Evolutionary conservation across 371 early-diverging fungal species (phyloP).

Genomic region (Mortierella sp.): DNA sequence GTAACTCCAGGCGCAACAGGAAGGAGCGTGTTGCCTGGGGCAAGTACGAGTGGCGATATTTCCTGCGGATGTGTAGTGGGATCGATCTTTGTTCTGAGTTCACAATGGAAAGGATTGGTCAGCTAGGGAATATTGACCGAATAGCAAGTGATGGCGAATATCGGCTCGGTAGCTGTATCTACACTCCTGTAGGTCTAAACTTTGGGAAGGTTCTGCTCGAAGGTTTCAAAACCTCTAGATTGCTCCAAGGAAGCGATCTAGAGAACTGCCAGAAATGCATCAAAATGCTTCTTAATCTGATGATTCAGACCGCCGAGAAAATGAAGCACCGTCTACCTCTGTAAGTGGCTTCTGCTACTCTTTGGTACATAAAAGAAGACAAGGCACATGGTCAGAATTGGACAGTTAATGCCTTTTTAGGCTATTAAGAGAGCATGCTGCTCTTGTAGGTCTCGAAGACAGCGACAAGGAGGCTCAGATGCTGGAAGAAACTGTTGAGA

Average conservation of each 20-base stretch:
- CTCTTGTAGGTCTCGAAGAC: slow-evolving; percentile 8
- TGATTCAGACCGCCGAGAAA: slow-evolving; percentile 25
- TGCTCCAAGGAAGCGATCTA: slow-evolving; percentile 25
- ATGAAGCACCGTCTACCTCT: slow-evolving; percentile 23
- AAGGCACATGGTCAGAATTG: background rate
- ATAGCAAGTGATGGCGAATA: slow-evolving; percentile 16
- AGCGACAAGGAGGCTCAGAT: slow-evolving; percentile 7
- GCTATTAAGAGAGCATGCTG: slow-evolving; percentile 9
- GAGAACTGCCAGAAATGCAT: slow-evolving; percentile 27
- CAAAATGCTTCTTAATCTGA: slow-evolving; percentile 20
- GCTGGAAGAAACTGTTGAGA: background rate
- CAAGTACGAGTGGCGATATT: slow-evolving; percentile 25
- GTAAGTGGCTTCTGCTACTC: slow-evolving; percentile 16
- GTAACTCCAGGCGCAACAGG: slow-evolving; percentile 2
- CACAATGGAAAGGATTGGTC: slow-evolving; percentile 12
- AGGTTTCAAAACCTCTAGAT: slow-evolving; percentile 18
- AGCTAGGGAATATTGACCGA: slow-evolving; percentile 23
- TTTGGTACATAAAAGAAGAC: background rate
- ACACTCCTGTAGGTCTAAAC: slow-evolving; percentile 17
- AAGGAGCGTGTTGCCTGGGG: slow-evolving; percentile 18
- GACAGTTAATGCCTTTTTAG: slow-evolving; percentile 10
- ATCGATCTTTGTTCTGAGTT: slow-evolving; percentile 25
- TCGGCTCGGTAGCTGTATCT: slow-evolving; percentile 20
- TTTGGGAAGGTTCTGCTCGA: slow-evolving; percentile 16
- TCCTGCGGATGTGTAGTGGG: slow-evolving; percentile 13